Evolutionary conservation across 176 grass and related monocot species (phyloP).

Genomic region (Thinopyrum elongatum): DNA sequence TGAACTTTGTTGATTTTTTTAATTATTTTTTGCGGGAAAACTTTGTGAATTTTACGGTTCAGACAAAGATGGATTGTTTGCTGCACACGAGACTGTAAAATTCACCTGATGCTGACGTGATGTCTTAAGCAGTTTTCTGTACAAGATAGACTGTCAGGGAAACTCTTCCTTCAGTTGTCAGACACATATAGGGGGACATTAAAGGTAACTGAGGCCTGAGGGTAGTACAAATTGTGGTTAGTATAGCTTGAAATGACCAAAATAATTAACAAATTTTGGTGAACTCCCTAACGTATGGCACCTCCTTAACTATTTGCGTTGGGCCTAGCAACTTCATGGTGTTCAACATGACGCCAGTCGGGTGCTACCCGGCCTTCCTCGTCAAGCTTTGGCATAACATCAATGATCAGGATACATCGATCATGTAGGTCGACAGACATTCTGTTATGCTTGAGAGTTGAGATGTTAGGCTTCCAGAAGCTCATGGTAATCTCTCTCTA

Average conservation of each 20-base stretch:
- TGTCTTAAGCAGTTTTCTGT: constrained; percentile 38
- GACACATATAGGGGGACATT: constrained; percentile 59
- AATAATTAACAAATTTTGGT: not conserved
- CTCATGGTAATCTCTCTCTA: constrained; percentile 38
- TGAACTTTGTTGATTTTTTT: too few relatives aligned
- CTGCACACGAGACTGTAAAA: too few relatives aligned
- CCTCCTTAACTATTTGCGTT: not conserved
- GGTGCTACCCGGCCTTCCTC: too few relatives aligned
- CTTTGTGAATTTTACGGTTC: not conserved
- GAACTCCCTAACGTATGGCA: not conserved
- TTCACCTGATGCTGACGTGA: not conserved
- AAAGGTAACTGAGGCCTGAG: constrained; percentile 23
- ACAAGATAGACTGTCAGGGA: constrained; percentile 56
- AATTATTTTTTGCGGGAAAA: too few relatives aligned
- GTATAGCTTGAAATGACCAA: not conserved
- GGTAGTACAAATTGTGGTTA: not conserved
- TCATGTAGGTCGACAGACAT: too few relatives aligned
- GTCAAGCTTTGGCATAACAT: too few relatives aligned
- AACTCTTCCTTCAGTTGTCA: constrained; percentile 51
- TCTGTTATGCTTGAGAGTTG: too few relatives aligned
- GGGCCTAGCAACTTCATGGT: constrained; percentile 60
- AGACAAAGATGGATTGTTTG: too few relatives aligned
- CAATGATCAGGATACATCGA: too few relatives aligned
- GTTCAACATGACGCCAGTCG: too few relatives aligned
- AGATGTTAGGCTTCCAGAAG: not conserved